These are phyloP conservation scores for Leersia perrieri DNA, from an alignment of 176 grass and related monocot species.

Conservation along the genomic window DNA sequence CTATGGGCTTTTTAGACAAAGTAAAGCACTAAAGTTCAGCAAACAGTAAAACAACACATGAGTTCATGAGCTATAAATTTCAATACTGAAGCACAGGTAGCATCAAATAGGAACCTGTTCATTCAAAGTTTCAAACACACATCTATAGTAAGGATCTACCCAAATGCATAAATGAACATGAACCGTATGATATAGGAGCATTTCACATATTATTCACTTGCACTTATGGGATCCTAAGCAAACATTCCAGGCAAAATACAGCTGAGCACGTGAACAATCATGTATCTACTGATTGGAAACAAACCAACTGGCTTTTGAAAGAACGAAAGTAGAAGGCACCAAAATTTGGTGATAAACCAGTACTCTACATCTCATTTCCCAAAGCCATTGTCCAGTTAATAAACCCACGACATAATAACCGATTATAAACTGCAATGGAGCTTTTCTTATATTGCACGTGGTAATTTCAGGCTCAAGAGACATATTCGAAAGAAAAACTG, in stretches of 20 bases:
- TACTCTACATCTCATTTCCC: background rate
- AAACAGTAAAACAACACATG: background rate
- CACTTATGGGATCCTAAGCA: background rate
- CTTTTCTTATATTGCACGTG: constrained; percentile 1
- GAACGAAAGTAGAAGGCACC: background rate
- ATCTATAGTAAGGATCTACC: background rate
- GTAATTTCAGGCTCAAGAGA: background rate
- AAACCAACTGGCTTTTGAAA: constrained; percentile 14
- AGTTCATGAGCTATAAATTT: background rate
- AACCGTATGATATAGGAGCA: background rate
- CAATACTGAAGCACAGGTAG: background rate
- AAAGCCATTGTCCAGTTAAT: background rate
- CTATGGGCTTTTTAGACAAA: background rate
- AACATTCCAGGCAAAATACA: background rate
- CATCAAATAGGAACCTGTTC: background rate
- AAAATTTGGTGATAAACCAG: background rate
- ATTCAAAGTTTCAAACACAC: background rate
- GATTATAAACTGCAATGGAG: background rate
- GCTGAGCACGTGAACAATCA: background rate
- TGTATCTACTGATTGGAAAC: background rate
- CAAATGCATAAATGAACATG: background rate
- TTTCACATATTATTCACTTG: background rate
- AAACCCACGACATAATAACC: constrained; percentile 3
- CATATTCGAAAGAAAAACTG: background rate
- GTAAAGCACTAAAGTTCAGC: background rate